Conservation (phyloP, 768 basidiomycete genomes). For the Psilocybe azurescens region DNA sequence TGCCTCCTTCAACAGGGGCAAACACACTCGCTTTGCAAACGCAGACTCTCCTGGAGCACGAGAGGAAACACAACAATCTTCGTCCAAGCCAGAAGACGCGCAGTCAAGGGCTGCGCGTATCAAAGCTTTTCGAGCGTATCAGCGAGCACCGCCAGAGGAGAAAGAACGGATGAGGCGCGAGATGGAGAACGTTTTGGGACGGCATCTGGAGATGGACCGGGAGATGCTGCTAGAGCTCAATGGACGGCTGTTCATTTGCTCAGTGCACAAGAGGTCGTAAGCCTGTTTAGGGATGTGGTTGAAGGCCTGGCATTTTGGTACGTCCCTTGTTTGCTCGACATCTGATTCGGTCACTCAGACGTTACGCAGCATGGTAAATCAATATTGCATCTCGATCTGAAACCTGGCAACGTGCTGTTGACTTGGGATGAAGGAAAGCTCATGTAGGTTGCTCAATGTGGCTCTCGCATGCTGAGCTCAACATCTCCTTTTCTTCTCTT, state of each 20-base stretch:
- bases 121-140: conserved; percentile 74
- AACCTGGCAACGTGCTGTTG: conserved; percentile 91
- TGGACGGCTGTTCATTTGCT: conserved; percentile 85
- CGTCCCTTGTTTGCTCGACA: conserved; percentile 25
- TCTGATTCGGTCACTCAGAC: not conserved
- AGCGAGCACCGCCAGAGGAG: conserved; percentile 67
- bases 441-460: conserved; percentile 56
- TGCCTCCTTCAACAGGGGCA: conserved; percentile 10
- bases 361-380: conserved; percentile 71
- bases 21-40: conserved; percentile 9
- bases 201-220: conserved; percentile 9
- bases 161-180: conserved; percentile 63
- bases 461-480: not conserved
- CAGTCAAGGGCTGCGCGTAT: conserved; percentile 75
- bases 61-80: conserved; percentile 11
- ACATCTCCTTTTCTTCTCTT: conserved; percentile 1
- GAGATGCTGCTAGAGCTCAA: conserved; percentile 23
- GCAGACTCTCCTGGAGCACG: not conserved
- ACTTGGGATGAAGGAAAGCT: conserved; percentile 89
- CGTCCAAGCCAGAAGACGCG: conserved; percentile 31
- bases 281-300: conserved; percentile 83
- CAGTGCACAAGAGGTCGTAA: conserved; percentile 82
- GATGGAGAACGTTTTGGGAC: conserved; percentile 36
- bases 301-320: conserved; percentile 90
- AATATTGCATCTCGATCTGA: conserved; percentile 92